These are phyloP conservation scores for Helianthus annuus DNA, from an alignment of 129 eudicot species.

Conservation along the genomic window DNA sequence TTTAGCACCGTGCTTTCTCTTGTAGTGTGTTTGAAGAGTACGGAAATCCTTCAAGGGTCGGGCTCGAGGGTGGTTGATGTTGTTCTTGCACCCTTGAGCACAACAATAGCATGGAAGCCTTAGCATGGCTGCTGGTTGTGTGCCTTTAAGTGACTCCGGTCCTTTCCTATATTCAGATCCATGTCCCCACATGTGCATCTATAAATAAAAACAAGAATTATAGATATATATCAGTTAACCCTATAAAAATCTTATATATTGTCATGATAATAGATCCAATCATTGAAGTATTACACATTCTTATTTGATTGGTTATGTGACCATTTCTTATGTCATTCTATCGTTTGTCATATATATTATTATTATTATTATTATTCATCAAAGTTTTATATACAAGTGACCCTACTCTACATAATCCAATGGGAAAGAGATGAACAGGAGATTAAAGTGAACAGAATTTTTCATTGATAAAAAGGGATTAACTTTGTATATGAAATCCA, in stretches of 20 bases:
- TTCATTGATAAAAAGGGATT: neutral
- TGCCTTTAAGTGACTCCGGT: conserved; percentile 79
- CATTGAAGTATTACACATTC: conserved; percentile 12
- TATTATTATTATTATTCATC: neutral
- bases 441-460: conserved; percentile 19
- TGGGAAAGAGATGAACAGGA: conserved; percentile 17
- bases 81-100: conserved; percentile 90
- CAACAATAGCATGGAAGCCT: conserved; percentile 96
- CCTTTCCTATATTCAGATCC: conserved; percentile 93
- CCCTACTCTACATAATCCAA: neutral
- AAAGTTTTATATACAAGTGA: too few species aligned
- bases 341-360: too few species aligned
- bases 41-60: conserved; percentile 90
- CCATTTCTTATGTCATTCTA: too few species aligned
- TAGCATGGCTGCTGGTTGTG: conserved; percentile 95
- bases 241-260: neutral
- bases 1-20: conserved; percentile 86
- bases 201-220: conserved; percentile 20
- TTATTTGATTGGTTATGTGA: conserved; percentile 1
- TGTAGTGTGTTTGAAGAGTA: conserved; percentile 95
- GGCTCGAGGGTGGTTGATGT: conserved; percentile 95
- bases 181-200: conserved; percentile 99
- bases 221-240: conserved; percentile 3
- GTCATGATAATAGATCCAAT: neutral
- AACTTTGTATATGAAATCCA: conserved; percentile 15